These are phyloP conservation scores for Fomitiporia mediterranea DNA, from an alignment of 1,284 basidiomycete genomes.

Conservation along the genomic window DNA sequence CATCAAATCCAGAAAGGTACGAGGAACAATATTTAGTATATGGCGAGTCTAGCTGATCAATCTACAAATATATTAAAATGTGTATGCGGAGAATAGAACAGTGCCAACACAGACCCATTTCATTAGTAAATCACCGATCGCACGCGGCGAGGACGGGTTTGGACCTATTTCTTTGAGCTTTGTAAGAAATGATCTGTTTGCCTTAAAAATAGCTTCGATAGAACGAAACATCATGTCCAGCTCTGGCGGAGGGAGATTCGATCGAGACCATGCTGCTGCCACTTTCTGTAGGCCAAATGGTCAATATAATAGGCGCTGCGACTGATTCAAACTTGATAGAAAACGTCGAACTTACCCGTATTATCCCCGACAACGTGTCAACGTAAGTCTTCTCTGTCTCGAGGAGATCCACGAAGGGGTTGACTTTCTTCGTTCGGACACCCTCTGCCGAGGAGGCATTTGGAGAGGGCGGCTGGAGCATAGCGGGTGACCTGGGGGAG, in stretches of 20 bases:
- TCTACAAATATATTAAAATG: constrained; percentile 42
- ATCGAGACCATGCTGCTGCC: constrained; percentile 93
- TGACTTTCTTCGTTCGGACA: constrained; percentile 50
- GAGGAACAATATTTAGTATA: constrained; percentile 80
- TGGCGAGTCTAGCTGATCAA: constrained; percentile 84
- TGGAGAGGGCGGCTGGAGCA: constrained; percentile 28
- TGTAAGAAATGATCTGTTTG: constrained; percentile 75
- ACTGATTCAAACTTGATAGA: constrained; percentile 2
- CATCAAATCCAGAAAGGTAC: constrained; percentile 78
- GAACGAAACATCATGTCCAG: constrained; percentile 94
- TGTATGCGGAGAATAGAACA: not conserved
- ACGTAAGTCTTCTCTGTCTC: constrained; percentile 93
- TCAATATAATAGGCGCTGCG: constrained; percentile 12
- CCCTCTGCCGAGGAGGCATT: constrained; percentile 35
- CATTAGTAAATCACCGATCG: constrained; percentile 93
- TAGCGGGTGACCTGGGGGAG: not conserved
- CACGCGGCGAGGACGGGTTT: constrained; percentile 91
- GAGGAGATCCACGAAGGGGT: constrained; percentile 89
- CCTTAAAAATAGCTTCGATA: constrained; percentile 89
- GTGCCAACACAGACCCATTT: constrained; percentile 72
- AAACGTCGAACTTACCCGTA: constrained; percentile 63
- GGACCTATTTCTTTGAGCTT: constrained; percentile 92
- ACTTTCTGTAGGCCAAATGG: constrained; percentile 63
- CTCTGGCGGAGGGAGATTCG: constrained; percentile 89
- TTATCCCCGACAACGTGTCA: constrained; percentile 86